Evolutionary conservation across 352 stramenopile genomes (phyloP).

Genomic region (Phytophthora citrophthora): DNA sequence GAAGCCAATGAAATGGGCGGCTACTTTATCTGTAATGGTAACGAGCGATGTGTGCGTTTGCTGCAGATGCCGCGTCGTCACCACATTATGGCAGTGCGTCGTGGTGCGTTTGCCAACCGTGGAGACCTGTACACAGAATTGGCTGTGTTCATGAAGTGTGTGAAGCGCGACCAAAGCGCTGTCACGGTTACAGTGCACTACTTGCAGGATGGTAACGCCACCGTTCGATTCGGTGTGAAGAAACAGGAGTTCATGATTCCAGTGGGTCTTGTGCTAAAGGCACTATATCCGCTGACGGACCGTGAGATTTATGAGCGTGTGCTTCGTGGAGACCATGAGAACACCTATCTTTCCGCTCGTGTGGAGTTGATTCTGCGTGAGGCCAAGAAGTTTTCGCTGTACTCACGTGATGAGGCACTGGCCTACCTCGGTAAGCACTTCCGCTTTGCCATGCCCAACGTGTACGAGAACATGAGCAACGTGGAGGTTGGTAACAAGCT

Average conservation of each 20-base stretch:
- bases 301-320: constrained; percentile 98
- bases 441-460: constrained; percentile 89
- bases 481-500: constrained; percentile 91
- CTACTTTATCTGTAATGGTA: constrained; percentile 99
- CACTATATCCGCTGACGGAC: constrained; percentile 91
- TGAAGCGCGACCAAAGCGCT: constrained; percentile 94
- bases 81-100: constrained; percentile 94
- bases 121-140: constrained; percentile 97
- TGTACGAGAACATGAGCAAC: constrained; percentile 88
- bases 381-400: constrained; percentile 93
- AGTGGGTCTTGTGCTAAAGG: constrained; percentile 96
- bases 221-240: constrained; percentile 95
- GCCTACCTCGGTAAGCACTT: constrained; percentile 98
- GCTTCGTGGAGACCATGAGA: constrained; percentile 93
- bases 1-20: constrained; percentile 98
- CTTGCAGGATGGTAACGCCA: constrained; percentile 96
- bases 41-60: constrained; percentile 98
- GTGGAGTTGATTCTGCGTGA: constrained; percentile 98
- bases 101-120: constrained; percentile 98
- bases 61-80: constrained; percentile 94
- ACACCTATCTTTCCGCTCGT: constrained; percentile 97
- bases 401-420: constrained; percentile 88
- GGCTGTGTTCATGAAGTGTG: constrained; percentile 97
- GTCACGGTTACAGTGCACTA: constrained; percentile 99
- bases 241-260: constrained; percentile 99